These are phyloP conservation scores for Quercus agrifolia DNA, from an alignment of 306 rosid species.

Conservation along the genomic window DNA sequence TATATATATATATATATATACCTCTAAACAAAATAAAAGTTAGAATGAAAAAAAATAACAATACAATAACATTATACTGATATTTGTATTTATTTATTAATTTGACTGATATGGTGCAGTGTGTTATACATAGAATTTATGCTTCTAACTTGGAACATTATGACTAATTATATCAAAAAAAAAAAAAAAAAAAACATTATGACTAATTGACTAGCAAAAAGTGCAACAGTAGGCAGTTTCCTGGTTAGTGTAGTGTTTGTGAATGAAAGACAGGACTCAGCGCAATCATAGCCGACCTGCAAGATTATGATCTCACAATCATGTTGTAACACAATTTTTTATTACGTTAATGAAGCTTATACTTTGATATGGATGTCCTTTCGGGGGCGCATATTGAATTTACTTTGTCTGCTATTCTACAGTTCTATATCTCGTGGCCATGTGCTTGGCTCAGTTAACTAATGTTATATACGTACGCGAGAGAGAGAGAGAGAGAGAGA, in stretches of 20 bases:
- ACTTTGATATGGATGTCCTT: slow-evolving; percentile 7
- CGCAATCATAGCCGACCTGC: slow-evolving; percentile 52
- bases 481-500: slow-evolving; percentile 14
- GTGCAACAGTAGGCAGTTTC: slow-evolving; percentile 42
- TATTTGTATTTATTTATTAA: too few species aligned
- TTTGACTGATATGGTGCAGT: background rate
- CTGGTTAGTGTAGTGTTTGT: slow-evolving; percentile 44
- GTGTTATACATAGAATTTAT: slow-evolving; percentile 47
- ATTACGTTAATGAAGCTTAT: slow-evolving; percentile 14
- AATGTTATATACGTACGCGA: background rate
- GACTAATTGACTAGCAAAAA: slow-evolving; percentile 20
- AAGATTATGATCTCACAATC: slow-evolving; percentile 64
- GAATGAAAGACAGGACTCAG: slow-evolving; percentile 46
- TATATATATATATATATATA: too few species aligned
- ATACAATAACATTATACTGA: too few species aligned
- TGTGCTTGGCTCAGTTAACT: slow-evolving; percentile 58
- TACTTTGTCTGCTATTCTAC: slow-evolving; percentile 39
- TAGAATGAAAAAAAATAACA: too few species aligned
- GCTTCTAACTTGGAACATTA: slow-evolving; percentile 42
- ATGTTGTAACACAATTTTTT: slow-evolving; percentile 19
- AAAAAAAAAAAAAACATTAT: slow-evolving; percentile 12
- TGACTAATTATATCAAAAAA: background rate
- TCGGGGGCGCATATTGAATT: slow-evolving; percentile 15
- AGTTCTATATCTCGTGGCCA: slow-evolving; percentile 40
- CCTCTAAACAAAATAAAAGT: too few species aligned